These are phyloP conservation scores for Neoboletus brunneissimus DNA, from an alignment of 768 basidiomycete genomes.

Conservation along the genomic window DNA sequence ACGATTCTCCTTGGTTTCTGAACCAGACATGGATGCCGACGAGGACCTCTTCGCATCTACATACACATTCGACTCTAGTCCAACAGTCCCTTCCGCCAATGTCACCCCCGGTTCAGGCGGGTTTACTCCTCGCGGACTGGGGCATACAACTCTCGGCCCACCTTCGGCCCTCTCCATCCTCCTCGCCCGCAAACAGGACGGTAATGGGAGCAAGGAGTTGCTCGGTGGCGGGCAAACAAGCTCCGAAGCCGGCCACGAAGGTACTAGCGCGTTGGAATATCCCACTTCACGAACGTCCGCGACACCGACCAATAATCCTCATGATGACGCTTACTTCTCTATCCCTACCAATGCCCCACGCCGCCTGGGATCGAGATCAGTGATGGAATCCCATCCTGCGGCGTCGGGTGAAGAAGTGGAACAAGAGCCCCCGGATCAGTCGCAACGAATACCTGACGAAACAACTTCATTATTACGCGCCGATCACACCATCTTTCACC, in stretches of 20 bases:
- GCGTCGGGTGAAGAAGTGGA: background rate
- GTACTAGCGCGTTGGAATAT: background rate
- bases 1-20: slow-evolving; percentile 21
- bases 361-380: background rate
- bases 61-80: slow-evolving; percentile 26
- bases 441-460: slow-evolving; percentile 12
- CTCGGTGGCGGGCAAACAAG: background rate
- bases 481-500: slow-evolving; percentile 7
- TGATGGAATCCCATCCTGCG: background rate
- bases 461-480: slow-evolving; percentile 16
- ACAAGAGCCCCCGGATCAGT: background rate
- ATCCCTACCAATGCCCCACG: background rate
- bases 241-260: background rate
- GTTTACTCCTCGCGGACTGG: slow-evolving; percentile 24
- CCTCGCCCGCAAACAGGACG: slow-evolving; percentile 24
- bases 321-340: slow-evolving; percentile 2
- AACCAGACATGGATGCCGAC: slow-evolving; percentile 22
- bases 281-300: slow-evolving; percentile 14
- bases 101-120: slow-evolving; percentile 5
- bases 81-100: slow-evolving; percentile 4
- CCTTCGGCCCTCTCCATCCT: slow-evolving; percentile 39
- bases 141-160: slow-evolving; percentile 18
- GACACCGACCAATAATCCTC: slow-evolving; percentile 22
- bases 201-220: background rate
- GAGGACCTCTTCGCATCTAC: slow-evolving; percentile 31